Percentiles rank a stretch among this genome's conserved stretches.
These are phyloP conservation scores for Betula pendula DNA, from an alignment of 306 rosid species.

Conservation along the genomic window DNA sequence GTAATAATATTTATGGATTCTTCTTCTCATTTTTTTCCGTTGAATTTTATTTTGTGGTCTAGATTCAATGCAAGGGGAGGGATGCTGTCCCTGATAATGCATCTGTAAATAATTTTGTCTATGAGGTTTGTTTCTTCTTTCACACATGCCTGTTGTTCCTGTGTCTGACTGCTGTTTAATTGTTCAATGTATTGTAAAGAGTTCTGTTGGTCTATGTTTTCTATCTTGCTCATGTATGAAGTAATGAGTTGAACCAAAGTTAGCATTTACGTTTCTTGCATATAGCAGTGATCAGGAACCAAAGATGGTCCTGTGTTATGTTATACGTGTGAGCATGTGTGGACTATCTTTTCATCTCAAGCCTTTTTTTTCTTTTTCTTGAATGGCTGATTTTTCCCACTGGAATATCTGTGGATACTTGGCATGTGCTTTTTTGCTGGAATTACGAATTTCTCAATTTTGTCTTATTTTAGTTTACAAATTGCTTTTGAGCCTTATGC, in stretches of 20 bases:
- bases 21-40: constrained; percentile 20
- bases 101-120: constrained; percentile 84
- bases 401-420: neutral
- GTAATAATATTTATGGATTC: neutral
- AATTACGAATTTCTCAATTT: neutral
- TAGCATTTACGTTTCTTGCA: neutral
- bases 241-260: neutral
- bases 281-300: neutral
- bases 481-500: neutral
- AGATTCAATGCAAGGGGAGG: constrained; percentile 96
- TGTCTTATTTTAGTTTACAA: neutral
- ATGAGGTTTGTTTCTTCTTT: constrained; percentile 72
- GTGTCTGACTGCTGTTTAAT: constrained; percentile 24
- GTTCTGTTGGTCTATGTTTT: neutral
- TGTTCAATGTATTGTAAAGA: constrained; percentile 6
- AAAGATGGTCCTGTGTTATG: neutral
- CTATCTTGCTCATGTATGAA: neutral
- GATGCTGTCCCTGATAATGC: constrained; percentile 90
- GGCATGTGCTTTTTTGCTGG: neutral
- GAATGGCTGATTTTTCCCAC: neutral
- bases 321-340: neutral
- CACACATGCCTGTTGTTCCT: constrained; percentile 15
- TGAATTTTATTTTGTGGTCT: constrained; percentile 38
- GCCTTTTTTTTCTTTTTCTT: neutral
- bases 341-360: neutral